Base-by-base conservation (phyloP, 306 rosid genomes). In the Prunus campanulata region DNA sequence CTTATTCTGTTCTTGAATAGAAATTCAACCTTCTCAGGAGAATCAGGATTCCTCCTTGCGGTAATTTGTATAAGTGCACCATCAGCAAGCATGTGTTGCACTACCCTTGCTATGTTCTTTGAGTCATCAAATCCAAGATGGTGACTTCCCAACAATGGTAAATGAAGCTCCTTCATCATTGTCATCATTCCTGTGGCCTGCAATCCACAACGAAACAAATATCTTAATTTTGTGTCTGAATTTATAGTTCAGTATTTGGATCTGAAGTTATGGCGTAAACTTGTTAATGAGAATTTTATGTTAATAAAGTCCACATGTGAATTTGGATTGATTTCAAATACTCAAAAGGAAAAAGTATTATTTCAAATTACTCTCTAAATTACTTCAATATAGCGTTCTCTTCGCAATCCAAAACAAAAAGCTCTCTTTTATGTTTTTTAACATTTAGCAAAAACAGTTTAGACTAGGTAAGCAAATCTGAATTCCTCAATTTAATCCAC, bases 91-190 rank as follows among this genome's bases (percentile, higher is more conserved):
- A 94, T 85, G 66, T 78, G 91, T 66, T 87, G 97, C 63, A 92
- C 73, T 20, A 90, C 96, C 81, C 97, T 87, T 51, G 91, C 70
- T 51, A 94, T 92, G 92, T 92, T 94, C 92, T 87, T 87, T 29
- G 93, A 83, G 82, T 94, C 98, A 74, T 94, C 98, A 78, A 94
- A 89, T 54, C 98, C 98, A 75, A 94, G 98, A 85, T 94, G 98
- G 83, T 92, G 97, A 74, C 97, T 92, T 90, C 97, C 98, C 77
- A 72, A 2, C 85, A 88, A 78, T 14, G 93, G 95, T 77, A 94
- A 77, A 11, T 77, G 84, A 25, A 94, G 93, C 81, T 94, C 90
- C 81, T 77, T 92, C 97, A 94, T 85, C 98, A 94, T 91, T 51
- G 95, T 82, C 78, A 80, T 54, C 98, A 94, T 94, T 83, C 98